Conservation (phyloP, 139 green algal species). For the Limnomonas spitsbergensis region DNA sequence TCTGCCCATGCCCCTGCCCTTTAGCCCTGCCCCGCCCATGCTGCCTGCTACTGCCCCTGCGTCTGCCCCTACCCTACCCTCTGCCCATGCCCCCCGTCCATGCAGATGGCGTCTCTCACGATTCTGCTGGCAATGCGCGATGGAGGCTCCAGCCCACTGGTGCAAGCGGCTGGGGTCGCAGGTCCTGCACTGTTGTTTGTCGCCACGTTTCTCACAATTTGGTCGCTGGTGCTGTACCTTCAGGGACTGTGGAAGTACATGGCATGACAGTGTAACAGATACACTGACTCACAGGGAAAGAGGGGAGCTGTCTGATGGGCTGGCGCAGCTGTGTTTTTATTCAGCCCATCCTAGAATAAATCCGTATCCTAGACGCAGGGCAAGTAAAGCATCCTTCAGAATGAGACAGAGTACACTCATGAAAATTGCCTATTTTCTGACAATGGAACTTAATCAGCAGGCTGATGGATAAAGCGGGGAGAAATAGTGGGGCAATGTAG, state of each 20-base stretch:
- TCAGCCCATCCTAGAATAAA: too few relatives aligned
- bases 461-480: too few relatives aligned
- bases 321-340: too few relatives aligned
- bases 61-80: not conserved
- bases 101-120: constrained; percentile 64
- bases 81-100: not conserved
- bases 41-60: not conserved
- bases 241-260: constrained; percentile 47
- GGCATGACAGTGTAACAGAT: too few relatives aligned
- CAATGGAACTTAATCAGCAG: too few relatives aligned
- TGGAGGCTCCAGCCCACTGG: constrained; percentile 28
- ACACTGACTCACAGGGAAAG: too few relatives aligned
- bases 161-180: constrained; percentile 18
- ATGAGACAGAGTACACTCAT: too few relatives aligned
- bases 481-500: too few relatives aligned
- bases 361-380: too few relatives aligned
- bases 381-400: too few relatives aligned
- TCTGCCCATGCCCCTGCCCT: not conserved
- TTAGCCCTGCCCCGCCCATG: not conserved
- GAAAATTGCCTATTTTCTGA: too few relatives aligned
- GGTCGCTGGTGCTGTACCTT: constrained; percentile 62
- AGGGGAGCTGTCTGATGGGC: too few relatives aligned
- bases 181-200: constrained; percentile 64
- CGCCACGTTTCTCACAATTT: constrained; percentile 67
- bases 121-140: constrained; percentile 55